A percentile compares a stretch with the other conserved stretches of the same genome.
phyloP scores from a whole-genome alignment of 371 early-diverging fungal genomes.

The Haplosporangium sp. region DNA sequence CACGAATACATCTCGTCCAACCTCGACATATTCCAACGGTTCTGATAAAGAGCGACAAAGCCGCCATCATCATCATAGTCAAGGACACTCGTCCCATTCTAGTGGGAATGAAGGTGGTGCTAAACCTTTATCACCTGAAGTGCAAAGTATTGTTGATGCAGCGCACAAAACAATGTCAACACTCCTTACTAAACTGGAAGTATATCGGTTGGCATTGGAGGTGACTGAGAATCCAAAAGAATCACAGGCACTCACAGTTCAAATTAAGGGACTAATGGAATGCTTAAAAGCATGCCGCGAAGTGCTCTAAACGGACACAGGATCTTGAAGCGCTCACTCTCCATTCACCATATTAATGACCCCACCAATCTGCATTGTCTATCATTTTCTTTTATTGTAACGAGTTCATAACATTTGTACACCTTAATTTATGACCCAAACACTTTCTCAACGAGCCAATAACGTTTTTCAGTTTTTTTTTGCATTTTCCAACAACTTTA shows the following conservation, averaged over 20 bases:
- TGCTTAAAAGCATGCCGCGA: conserved; percentile 48
- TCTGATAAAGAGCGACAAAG: conserved; percentile 26
- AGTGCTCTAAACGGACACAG: conserved; percentile 15
- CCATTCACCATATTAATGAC: background rate
- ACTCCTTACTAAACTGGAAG: conserved; percentile 35
- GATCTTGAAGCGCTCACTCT: background rate
- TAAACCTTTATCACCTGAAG: conserved; percentile 23
- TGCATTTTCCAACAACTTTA: background rate
- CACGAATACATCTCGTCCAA: conserved; percentile 23
- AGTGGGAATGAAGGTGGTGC: background rate
- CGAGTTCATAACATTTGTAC: background rate
- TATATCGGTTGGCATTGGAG: conserved; percentile 40
- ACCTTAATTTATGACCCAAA: background rate
- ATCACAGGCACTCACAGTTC: conserved; percentile 26
- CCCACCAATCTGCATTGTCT: background rate
- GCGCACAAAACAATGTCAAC: conserved; percentile 45
- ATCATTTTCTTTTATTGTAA: conserved; percentile 1
- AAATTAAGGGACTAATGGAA: conserved; percentile 52
- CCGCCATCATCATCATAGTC: conserved; percentile 1
- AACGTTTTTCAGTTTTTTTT: background rate
- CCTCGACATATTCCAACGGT: conserved; percentile 30
- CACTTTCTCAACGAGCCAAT: background rate
- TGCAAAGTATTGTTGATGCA: conserved; percentile 28
- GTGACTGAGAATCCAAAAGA: conserved; percentile 44
- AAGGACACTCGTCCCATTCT: background rate